Evolutionary conservation across 495 filamentous ascomycete genomes (phyloP).

Genomic region (Podospora tetraspora): DNA sequence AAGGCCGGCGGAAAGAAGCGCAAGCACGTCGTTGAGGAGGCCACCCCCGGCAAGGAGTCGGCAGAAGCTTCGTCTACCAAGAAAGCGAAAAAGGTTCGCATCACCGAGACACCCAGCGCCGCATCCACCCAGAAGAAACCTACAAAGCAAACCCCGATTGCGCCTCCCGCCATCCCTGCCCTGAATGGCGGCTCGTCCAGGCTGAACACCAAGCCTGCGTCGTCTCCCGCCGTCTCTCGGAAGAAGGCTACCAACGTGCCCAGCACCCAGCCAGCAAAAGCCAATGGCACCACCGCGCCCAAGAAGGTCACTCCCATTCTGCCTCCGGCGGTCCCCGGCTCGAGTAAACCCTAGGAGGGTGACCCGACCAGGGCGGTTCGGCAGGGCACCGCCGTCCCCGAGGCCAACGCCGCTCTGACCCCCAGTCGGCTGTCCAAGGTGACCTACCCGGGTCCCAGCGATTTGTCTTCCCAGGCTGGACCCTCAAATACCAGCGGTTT

Average conservation of each 20-base stretch:
- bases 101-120: conserved; percentile 9
- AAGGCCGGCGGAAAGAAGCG: conserved; percentile 40
- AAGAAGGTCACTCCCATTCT: conserved; percentile 38
- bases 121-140: conserved; percentile 5
- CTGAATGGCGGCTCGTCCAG: conserved; percentile 3
- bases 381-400: neutral
- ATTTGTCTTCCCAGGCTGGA: neutral
- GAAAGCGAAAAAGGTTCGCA: conserved; percentile 30
- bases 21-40: conserved; percentile 37
- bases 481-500: neutral
- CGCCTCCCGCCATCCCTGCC: conserved; percentile 21
- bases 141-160: conserved; percentile 27
- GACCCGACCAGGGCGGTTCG: conserved; percentile 11
- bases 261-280: conserved; percentile 8
- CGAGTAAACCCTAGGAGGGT: conserved; percentile 28
- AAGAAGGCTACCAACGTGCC: neutral
- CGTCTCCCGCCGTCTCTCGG: neutral
- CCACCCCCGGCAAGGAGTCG: conserved; percentile 26
- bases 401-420: neutral
- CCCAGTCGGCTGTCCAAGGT: neutral
- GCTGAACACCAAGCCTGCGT: neutral
- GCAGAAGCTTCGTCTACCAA: conserved; percentile 17
- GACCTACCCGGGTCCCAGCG: neutral
- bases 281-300: conserved; percentile 7
- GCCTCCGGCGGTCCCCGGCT: conserved; percentile 28